Evolutionary conservation across 345 rosid species (phyloP).

Genomic region (Noccaea bulbosa): DNA sequence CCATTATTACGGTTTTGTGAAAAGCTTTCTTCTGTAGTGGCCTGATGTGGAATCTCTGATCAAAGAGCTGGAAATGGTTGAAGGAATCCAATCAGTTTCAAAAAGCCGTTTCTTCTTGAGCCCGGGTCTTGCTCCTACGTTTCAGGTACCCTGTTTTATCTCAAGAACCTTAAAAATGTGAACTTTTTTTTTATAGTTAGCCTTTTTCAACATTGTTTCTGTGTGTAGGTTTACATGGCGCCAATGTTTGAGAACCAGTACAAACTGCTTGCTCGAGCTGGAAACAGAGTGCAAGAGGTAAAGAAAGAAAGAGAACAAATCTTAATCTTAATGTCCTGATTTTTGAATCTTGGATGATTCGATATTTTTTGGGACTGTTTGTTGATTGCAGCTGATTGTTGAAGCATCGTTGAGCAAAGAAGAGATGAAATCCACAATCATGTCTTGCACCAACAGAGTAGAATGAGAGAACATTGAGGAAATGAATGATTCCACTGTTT

Average conservation of each 20-base stretch:
- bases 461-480: constrained; percentile 40
- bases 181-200: no score
- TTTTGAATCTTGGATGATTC: constrained; percentile 2
- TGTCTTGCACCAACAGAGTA: constrained; percentile 76
- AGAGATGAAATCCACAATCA: constrained; percentile 81
- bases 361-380: not conserved
- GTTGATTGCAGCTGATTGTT: constrained; percentile 67
- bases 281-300: constrained; percentile 98
- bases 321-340: not conserved
- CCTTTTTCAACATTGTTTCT: not conserved
- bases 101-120: constrained; percentile 92
- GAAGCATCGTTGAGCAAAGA: constrained; percentile 73
- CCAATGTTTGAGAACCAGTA: constrained; percentile 84
- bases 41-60: constrained; percentile 85
- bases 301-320: constrained; percentile 27
- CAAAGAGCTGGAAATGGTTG: constrained; percentile 72
- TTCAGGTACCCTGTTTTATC: constrained; percentile 62
- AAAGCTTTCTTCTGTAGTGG: constrained; percentile 62
- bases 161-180: not conserved
- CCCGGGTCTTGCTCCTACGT: constrained; percentile 94
- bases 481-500: constrained; percentile 38
- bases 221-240: constrained; percentile 94
- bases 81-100: constrained; percentile 76
- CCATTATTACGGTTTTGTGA: constrained; percentile 4
- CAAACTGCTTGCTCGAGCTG: constrained; percentile 90